Evolutionary conservation across 768 basidiomycete species (phyloP), one percentile per base, ranked within the genome.

Genomic region (Termitomyces sp.): DNA sequence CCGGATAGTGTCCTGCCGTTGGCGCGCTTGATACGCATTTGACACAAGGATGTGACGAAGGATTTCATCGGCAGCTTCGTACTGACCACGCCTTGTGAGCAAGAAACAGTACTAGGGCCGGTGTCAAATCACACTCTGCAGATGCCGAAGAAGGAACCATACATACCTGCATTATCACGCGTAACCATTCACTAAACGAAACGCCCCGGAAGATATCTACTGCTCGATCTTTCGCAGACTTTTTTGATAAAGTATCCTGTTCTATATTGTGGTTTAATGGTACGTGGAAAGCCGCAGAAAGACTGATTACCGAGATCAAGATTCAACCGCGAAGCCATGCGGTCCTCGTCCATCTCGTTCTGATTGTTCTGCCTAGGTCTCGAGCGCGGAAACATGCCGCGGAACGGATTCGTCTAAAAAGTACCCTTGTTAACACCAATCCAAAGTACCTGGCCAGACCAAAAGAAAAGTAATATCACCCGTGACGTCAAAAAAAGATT

Each of bases 171-270:
- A 97, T 84, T 67, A 94, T 86, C 42, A 98, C 65, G 16, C 78
- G 77, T 49, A 96, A 68, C 96, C 96, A 99, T 53, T 89, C 85
- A 56, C 89, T 88, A 63, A 93, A 92, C 4, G 78, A 78, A 36
- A 96, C 77, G 0, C 91, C 90, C 12, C 95, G 86, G 70, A 95
- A 98, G 0, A 82, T 76, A 51, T 85, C 80, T 2, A 90, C 80
- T 58, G 75, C 75, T 56, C 75, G 70, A 44, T 67, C 67, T 47
- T 76, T 78, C 6, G 72, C 73, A 32, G 75, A 71, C 64, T 82
- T 87, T 20, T 80, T 77, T 6, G 78, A 64, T 20, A 82, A 68
- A 20, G 73, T 80, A 52, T 87, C 87, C 8, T 81, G 80, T 58
- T 86, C 88, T 88, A 18, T 20, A 46, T 28, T 0, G 13, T 6